These are phyloP conservation scores for Colletotrichum magnum DNA, from an alignment of 2,329 filamentous ascomycete species.

Conservation along the genomic window DNA sequence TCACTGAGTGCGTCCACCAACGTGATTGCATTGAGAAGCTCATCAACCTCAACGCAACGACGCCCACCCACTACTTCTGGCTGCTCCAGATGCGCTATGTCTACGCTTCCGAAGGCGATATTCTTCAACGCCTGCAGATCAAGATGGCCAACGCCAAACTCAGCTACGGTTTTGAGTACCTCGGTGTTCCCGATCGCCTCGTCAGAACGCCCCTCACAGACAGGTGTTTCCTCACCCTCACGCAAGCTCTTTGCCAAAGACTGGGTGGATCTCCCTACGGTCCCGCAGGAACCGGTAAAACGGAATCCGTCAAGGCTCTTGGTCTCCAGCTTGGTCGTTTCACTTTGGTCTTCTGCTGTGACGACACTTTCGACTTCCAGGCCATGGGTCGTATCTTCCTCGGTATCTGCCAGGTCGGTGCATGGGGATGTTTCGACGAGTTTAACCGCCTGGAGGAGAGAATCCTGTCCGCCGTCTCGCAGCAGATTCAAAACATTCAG, in stretches of 20 bases:
- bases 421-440: slow-evolving; percentile 99
- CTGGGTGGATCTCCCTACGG: slow-evolving; percentile 98
- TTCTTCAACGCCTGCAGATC: slow-evolving; percentile 85
- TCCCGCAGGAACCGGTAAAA: slow-evolving; percentile 98
- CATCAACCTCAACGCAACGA: slow-evolving; percentile 79
- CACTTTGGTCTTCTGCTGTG: slow-evolving; percentile 98
- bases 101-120: slow-evolving; percentile 86
- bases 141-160: slow-evolving; percentile 98
- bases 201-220: slow-evolving; percentile 98
- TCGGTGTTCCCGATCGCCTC: slow-evolving; percentile 95
- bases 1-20: slow-evolving; percentile 99
- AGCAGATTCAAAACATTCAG: slow-evolving; percentile 99
- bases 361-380: slow-evolving; percentile 99
- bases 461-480: slow-evolving; percentile 96
- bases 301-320: slow-evolving; percentile 97
- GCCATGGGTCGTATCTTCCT: slow-evolving; percentile 99
- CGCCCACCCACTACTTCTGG: slow-evolving; percentile 89
- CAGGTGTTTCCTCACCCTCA: slow-evolving; percentile 97
- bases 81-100: slow-evolving; percentile 97
- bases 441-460: slow-evolving; percentile 99
- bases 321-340: slow-evolving; percentile 97
- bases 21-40: slow-evolving; percentile 93
- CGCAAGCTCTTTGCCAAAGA: slow-evolving; percentile 93
- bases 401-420: slow-evolving; percentile 98
- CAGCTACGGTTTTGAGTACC: slow-evolving; percentile 97